These are phyloP conservation scores for Calonectria naviculata DNA, from an alignment of 2,329 filamentous ascomycete species.

Conservation along the genomic window DNA sequence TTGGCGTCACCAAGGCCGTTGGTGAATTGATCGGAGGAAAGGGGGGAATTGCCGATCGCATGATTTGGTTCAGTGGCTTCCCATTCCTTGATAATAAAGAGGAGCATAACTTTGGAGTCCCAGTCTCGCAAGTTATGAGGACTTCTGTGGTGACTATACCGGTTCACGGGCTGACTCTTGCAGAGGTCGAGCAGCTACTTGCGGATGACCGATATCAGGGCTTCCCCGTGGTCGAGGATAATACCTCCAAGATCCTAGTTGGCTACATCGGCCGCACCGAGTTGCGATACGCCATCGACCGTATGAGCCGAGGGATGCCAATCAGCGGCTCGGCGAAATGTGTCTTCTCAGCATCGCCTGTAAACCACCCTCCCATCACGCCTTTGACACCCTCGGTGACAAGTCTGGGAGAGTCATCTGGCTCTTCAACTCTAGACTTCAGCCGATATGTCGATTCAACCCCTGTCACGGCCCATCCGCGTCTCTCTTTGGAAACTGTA, in stretches of 20 bases:
- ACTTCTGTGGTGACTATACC: slow-evolving; percentile 79
- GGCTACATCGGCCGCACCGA: slow-evolving; percentile 96
- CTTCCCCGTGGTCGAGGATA: slow-evolving; percentile 89
- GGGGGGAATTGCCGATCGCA: slow-evolving; percentile 95
- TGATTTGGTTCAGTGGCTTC: slow-evolving; percentile 99
- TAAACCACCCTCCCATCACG: slow-evolving; percentile 41
- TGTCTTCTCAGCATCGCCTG: slow-evolving; percentile 70
- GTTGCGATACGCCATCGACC: slow-evolving; percentile 88
- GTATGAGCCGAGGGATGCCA: slow-evolving; percentile 76
- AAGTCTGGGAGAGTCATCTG: slow-evolving; percentile 29
- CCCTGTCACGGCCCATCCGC: slow-evolving; percentile 90
- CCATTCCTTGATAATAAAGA: slow-evolving; percentile 98
- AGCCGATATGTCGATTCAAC: slow-evolving; percentile 89
- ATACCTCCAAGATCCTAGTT: slow-evolving; percentile 75
- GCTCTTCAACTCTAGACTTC: slow-evolving; percentile 76
- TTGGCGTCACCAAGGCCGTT: slow-evolving; percentile 95
- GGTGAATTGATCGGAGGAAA: slow-evolving; percentile 92
- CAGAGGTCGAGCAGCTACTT: slow-evolving; percentile 81
- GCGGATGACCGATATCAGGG: slow-evolving; percentile 87
- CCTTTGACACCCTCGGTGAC: slow-evolving; percentile 43
- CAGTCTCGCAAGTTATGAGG: slow-evolving; percentile 92
- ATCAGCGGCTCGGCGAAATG: slow-evolving; percentile 78
- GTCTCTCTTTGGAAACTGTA: slow-evolving; percentile 92
- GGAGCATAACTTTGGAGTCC: slow-evolving; percentile 95
- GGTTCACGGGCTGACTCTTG: slow-evolving; percentile 77